phyloP scores from a whole-genome alignment of 495 filamentous ascomycete species.

The Neurospora cerealis region DNA sequence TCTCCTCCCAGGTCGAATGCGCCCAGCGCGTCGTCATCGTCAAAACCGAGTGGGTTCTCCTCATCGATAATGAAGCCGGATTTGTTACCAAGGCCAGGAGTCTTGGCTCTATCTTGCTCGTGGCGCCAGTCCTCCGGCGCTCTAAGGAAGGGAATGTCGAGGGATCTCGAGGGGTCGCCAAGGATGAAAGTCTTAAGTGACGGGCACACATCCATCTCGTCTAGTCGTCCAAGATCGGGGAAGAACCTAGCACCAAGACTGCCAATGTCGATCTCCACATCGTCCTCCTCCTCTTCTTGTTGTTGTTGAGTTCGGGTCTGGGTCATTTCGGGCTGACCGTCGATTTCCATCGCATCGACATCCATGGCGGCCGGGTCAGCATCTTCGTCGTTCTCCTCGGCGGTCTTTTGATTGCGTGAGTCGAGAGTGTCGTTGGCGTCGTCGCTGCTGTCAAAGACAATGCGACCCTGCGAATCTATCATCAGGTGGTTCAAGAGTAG shows the following conservation, averaged over 20 bases:
- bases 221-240: slow-evolving; percentile 65
- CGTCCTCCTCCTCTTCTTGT: slow-evolving; percentile 31
- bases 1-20: slow-evolving; percentile 54
- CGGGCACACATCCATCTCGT: slow-evolving; percentile 86
- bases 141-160: slow-evolving; percentile 88
- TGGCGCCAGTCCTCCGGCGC: slow-evolving; percentile 76
- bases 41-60: slow-evolving; percentile 68
- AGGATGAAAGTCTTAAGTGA: slow-evolving; percentile 89
- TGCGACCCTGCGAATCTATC: slow-evolving; percentile 82
- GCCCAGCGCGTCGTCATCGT: slow-evolving; percentile 68
- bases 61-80: slow-evolving; percentile 78
- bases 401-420: slow-evolving; percentile 29
- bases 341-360: slow-evolving; percentile 5
- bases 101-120: slow-evolving; percentile 48
- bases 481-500: slow-evolving; percentile 88
- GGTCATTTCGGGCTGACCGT: slow-evolving; percentile 22
- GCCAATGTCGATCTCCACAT: slow-evolving; percentile 65
- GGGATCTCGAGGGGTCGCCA: slow-evolving; percentile 68
- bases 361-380: slow-evolving; percentile 24
- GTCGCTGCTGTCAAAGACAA: slow-evolving; percentile 97
- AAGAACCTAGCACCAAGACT: slow-evolving; percentile 74
- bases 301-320: slow-evolving; percentile 13
- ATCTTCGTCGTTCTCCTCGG: slow-evolving; percentile 40
- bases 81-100: slow-evolving; percentile 48
- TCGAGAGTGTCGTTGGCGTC: slow-evolving; percentile 58